phyloP scores from a whole-genome alignment of 495 filamentous ascomycete species.

The Chaetomium cochliodes region DNA sequence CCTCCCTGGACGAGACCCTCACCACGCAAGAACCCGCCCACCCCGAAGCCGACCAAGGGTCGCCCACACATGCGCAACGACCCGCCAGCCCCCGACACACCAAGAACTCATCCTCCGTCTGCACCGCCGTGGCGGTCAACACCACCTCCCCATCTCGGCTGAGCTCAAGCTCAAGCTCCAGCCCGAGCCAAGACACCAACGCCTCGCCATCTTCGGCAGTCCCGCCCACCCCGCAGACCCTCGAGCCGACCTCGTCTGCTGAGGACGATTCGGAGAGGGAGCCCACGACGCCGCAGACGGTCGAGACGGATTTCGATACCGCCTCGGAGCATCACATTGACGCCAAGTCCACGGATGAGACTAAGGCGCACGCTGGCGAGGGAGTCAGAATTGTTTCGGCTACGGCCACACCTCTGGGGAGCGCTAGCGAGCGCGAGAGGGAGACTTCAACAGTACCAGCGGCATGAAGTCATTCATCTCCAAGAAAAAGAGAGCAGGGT shows the following conservation, averaged over 20 bases:
- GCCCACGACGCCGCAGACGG: slow-evolving; percentile 34
- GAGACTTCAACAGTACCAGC: neutral
- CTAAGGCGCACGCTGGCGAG: neutral
- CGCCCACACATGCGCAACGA: slow-evolving; percentile 2
- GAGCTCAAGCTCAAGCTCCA: neutral
- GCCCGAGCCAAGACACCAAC: slow-evolving; percentile 7
- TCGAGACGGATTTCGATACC: slow-evolving; percentile 21
- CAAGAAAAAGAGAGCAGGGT: no score
- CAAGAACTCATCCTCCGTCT: slow-evolving; percentile 38
- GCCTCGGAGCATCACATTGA: slow-evolving; percentile 7
- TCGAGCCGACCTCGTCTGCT: slow-evolving; percentile 29
- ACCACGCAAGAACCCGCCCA: slow-evolving; percentile 11
- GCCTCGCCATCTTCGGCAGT: slow-evolving; percentile 1
- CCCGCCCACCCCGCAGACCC: slow-evolving; percentile 24
- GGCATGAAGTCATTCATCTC: neutral
- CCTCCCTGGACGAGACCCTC: slow-evolving; percentile 21
- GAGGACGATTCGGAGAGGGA: slow-evolving; percentile 36
- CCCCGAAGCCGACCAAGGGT: neutral
- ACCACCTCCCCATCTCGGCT: neutral
- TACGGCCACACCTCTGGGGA: neutral
- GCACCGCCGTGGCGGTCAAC: slow-evolving; percentile 29
- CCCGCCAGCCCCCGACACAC: slow-evolving; percentile 27
- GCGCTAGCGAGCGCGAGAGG: neutral
- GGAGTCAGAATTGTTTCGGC: neutral
- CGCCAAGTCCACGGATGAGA: neutral